A percentile compares a stretch with the other conserved stretches of the same genome.
Conservation (phyloP, 305 asterid species). For the Nicotiana rustica region DNA sequence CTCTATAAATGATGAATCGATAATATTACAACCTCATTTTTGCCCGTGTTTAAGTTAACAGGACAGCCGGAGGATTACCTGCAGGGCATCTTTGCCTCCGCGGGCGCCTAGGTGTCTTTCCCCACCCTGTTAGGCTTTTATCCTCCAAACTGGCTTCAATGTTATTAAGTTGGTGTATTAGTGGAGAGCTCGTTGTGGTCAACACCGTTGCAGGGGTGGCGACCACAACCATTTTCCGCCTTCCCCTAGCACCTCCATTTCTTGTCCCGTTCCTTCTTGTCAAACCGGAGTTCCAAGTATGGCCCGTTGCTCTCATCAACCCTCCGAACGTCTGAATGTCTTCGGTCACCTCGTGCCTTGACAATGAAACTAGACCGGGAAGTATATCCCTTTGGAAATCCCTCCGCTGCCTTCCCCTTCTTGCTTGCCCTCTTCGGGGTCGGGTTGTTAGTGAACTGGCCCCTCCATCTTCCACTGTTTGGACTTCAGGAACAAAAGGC, state of each 20-base stretch:
- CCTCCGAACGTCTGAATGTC: constrained; percentile 92
- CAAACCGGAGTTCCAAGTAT: constrained; percentile 68
- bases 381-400: constrained; percentile 94
- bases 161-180: constrained; percentile 54
- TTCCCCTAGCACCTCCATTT: constrained; percentile 69
- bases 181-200: constrained; percentile 50
- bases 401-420: constrained; percentile 94
- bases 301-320: constrained; percentile 90
- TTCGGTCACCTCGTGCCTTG: constrained; percentile 91
- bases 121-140: constrained; percentile 91
- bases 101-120: constrained; percentile 94
- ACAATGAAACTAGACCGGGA: constrained; percentile 81
- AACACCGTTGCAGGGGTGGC: constrained; percentile 43
- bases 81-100: constrained; percentile 85
- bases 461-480: constrained; percentile 56
- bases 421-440: constrained; percentile 78
- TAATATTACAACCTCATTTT: constrained; percentile 43
- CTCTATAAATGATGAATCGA: constrained; percentile 52
- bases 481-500: constrained; percentile 67
- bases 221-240: constrained; percentile 64
- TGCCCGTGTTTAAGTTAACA: constrained; percentile 53
- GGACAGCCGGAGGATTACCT: constrained; percentile 66
- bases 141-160: constrained; percentile 76
- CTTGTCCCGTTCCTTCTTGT: constrained; percentile 72
- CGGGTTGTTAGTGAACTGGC: constrained; percentile 48